Evolutionary conservation across 1,139 yeast species (phyloP).

Genomic region (Candida sp.): DNA sequence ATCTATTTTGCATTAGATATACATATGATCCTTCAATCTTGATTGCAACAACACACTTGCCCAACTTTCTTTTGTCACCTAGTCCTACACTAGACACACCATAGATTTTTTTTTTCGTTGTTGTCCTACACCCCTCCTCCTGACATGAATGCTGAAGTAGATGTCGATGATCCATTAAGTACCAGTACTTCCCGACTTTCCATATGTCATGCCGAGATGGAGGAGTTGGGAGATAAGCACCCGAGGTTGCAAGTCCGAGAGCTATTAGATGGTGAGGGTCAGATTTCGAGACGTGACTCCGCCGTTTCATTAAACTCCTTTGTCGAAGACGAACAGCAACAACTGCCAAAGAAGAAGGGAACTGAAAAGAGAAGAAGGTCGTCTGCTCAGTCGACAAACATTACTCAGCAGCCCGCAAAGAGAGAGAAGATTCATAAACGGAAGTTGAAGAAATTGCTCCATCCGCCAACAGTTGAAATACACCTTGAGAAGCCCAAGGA

Average conservation of each 20-base stretch:
- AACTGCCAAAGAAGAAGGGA: slow-evolving; percentile 3
- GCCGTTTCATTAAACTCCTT: slow-evolving; percentile 29
- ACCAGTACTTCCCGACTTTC: slow-evolving; percentile 31
- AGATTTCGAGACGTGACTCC: slow-evolving; percentile 22
- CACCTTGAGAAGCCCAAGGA: slow-evolving; percentile 2
- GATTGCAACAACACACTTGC: too few species aligned
- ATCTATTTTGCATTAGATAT: too few species aligned
- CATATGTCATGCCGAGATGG: slow-evolving; percentile 25
- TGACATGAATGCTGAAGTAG: slow-evolving; percentile 6
- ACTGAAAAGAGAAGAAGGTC: slow-evolving; percentile 48
- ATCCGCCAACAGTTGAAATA: slow-evolving; percentile 29
- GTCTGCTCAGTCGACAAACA: slow-evolving; percentile 30
- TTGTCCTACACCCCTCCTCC: not conserved
- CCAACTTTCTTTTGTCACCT: not conserved
- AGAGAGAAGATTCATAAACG: slow-evolving; percentile 33
- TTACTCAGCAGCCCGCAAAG: slow-evolving; percentile 13
- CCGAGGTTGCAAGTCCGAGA: slow-evolving; percentile 24
- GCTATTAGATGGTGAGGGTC: slow-evolving; percentile 11
- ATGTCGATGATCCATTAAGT: slow-evolving; percentile 23
- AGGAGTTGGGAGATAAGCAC: slow-evolving; percentile 14
- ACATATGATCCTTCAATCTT: too few species aligned
- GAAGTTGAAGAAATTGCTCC: slow-evolving; percentile 36
- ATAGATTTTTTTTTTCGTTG: not conserved
- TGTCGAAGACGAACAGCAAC: slow-evolving; percentile 17
- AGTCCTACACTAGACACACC: too few species aligned